Conservation (phyloP, 352 stramenopile genomes). For the Elongisporangium prolatum region DNA sequence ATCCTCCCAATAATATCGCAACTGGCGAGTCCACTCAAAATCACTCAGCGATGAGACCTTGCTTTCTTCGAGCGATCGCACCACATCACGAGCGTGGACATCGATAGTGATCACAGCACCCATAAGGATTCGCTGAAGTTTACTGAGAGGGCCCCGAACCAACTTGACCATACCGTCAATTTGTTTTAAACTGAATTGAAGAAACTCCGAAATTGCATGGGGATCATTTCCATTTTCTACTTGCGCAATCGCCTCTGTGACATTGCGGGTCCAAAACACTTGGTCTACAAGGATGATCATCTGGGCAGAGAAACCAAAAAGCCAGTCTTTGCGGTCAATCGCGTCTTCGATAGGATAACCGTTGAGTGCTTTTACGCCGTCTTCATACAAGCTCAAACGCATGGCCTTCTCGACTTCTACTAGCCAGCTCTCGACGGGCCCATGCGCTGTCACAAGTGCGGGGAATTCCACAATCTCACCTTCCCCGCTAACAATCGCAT, state of each 20-base stretch:
- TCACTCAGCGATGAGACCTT: constrained; percentile 77
- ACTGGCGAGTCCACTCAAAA: constrained; percentile 90
- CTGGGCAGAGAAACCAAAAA: constrained; percentile 87
- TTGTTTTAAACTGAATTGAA: constrained; percentile 88
- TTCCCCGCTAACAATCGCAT: constrained; percentile 82
- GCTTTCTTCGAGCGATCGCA: constrained; percentile 76
- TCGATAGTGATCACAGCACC: constrained; percentile 90
- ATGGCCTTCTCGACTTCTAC: constrained; percentile 87
- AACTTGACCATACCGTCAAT: constrained; percentile 93
- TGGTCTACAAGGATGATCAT: constrained; percentile 89
- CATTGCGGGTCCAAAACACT: constrained; percentile 89
- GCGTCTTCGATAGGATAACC: constrained; percentile 86
- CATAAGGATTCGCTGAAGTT: constrained; percentile 88
- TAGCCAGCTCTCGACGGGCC: constrained; percentile 86
- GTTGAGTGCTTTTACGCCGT: constrained; percentile 75
- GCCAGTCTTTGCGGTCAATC: constrained; percentile 87
- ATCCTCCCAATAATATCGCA: constrained; percentile 88
- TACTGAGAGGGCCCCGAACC: constrained; percentile 77
- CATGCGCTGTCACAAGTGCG: constrained; percentile 67
- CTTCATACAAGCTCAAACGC: constrained; percentile 81
- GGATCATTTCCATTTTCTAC: constrained; percentile 64
- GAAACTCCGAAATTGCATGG: constrained; percentile 73
- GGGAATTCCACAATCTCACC: constrained; percentile 83
- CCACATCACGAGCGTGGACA: constrained; percentile 89
- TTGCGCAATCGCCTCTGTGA: constrained; percentile 73